A percentile compares a stretch with the other conserved stretches of the same genome.
Conservation (phyloP, 306 rosid genomes). For the Casuarina cunninghamiana region DNA sequence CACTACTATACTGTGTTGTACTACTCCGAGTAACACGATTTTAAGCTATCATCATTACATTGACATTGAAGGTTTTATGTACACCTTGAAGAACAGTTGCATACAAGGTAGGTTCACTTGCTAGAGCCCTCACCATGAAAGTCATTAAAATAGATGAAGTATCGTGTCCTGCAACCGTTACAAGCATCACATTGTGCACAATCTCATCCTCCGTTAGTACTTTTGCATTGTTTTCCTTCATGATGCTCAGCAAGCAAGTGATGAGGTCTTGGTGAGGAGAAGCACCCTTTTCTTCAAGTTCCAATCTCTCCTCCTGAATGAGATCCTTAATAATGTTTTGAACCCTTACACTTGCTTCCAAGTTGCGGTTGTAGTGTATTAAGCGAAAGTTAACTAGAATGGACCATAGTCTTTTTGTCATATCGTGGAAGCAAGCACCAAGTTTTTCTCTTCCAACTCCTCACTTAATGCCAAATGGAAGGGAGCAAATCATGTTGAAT, state of each 20-base stretch:
- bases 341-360: constrained; percentile 45
- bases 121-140: constrained; percentile 44
- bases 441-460: constrained; percentile 43
- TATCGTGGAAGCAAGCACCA: constrained; percentile 36
- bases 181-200: constrained; percentile 49
- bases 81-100: too few species aligned
- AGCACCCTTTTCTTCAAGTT: constrained; percentile 34
- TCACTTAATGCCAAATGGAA: constrained; percentile 33
- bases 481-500: constrained; percentile 64
- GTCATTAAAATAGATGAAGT: constrained; percentile 64
- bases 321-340: constrained; percentile 23
- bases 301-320: constrained; percentile 41
- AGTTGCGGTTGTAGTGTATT: constrained; percentile 61
- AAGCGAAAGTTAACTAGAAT: constrained; percentile 67
- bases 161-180: constrained; percentile 77
- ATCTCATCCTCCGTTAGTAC: constrained; percentile 57
- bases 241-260: constrained; percentile 23
- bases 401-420: constrained; percentile 66
- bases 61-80: too few species aligned
- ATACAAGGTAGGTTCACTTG: too few species aligned
- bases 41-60: too few species aligned
- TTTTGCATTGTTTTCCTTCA: constrained; percentile 34
- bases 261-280: too few species aligned
- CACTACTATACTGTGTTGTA: too few species aligned
- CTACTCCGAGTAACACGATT: too few species aligned